Evolutionary conservation across 805 yeast species (phyloP).

Genomic region (Barnettozyma botsteinii): DNA sequence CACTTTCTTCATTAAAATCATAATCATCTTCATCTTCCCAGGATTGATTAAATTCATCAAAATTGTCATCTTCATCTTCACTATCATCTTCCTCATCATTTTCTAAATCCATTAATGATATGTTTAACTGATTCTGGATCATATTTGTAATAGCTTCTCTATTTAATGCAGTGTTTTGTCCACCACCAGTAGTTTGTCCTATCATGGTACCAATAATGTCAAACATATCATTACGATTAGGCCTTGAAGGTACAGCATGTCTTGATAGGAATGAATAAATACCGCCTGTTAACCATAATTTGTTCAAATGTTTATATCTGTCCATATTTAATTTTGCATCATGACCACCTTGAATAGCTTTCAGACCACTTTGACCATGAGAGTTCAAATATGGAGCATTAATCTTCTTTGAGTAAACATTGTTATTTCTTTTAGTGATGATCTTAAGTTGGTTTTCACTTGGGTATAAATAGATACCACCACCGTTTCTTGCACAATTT

Average conservation of each 20-base stretch:
- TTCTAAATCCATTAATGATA: background rate
- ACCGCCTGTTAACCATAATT: constrained; percentile 57
- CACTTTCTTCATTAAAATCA: too few species aligned
- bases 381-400: constrained; percentile 68
- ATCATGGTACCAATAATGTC: background rate
- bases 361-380: constrained; percentile 68
- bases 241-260: constrained; percentile 6
- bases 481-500: constrained; percentile 21
- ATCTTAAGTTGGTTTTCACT: constrained; percentile 29
- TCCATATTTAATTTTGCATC: constrained; percentile 45
- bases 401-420: constrained; percentile 31
- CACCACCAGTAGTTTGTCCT: too few species aligned
- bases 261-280: constrained; percentile 43
- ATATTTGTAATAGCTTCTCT: background rate
- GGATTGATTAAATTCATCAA: background rate
- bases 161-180: background rate
- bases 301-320: constrained; percentile 52
- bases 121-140: background rate
- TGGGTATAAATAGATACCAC: constrained; percentile 33
- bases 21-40: constrained; percentile 3
- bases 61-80: constrained; percentile 1
- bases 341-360: constrained; percentile 48
- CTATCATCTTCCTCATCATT: constrained; percentile 1
- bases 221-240: background rate
- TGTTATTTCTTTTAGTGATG: constrained; percentile 18